These are phyloP conservation scores for Rhipidocladum racemiflorum DNA, from an alignment of 176 grass and related monocot genomes.

Conservation along the genomic window DNA sequence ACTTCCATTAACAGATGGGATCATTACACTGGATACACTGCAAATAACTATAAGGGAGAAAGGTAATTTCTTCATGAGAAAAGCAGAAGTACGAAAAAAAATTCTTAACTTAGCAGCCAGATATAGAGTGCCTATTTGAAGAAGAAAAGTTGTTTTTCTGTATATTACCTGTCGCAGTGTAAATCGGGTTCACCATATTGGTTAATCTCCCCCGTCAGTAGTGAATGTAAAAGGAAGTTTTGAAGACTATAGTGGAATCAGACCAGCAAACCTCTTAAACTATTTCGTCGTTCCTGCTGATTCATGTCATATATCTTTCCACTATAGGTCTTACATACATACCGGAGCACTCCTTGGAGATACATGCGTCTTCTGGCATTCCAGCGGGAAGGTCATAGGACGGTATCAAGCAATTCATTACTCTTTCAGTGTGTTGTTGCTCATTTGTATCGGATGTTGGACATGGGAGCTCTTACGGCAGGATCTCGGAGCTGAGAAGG, in stretches of 20 bases:
- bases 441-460: conserved; percentile 30
- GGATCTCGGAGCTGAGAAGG: conserved; percentile 13
- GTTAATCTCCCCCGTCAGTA: background rate
- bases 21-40: conserved; percentile 87
- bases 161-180: background rate
- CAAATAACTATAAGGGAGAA: conserved; percentile 96
- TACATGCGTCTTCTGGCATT: conserved; percentile 77
- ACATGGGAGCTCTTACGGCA: background rate
- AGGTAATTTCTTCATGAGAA: conserved; percentile 48
- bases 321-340: conserved; percentile 69
- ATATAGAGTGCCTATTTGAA: background rate
- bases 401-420: background rate
- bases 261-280: background rate
- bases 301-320: background rate
- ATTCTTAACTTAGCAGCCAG: background rate
- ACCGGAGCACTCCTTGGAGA: conserved; percentile 89
- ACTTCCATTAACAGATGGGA: conserved; percentile 91
- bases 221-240: background rate
- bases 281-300: conserved; percentile 5
- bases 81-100: background rate
- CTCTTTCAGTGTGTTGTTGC: background rate
- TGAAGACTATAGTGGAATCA: background rate
- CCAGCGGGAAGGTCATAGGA: conserved; percentile 63
- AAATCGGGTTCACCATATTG: background rate
- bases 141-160: background rate